These are phyloP conservation scores for Hemileccinum impolitum DNA, from an alignment of 768 basidiomycete species.

Conservation along the genomic window DNA sequence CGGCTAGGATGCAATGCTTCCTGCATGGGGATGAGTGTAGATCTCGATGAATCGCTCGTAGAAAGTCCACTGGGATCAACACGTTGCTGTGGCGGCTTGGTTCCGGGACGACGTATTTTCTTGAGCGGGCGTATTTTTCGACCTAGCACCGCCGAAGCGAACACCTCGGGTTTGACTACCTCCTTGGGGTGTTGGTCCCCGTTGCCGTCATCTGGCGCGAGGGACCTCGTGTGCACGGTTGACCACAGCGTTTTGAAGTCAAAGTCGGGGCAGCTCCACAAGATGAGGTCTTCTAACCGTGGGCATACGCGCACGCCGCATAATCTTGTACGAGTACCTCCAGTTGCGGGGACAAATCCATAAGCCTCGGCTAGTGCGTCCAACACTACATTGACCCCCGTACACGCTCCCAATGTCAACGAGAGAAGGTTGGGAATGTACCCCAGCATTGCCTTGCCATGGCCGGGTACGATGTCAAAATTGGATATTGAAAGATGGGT, in stretches of 20 bases:
- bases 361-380: slow-evolving; percentile 39
- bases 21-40: slow-evolving; percentile 36
- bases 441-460: slow-evolving; percentile 42
- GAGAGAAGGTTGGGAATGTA: slow-evolving; percentile 50
- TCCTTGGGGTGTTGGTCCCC: slow-evolving; percentile 14
- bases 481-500: slow-evolving; percentile 50
- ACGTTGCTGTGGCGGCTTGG: slow-evolving; percentile 9
- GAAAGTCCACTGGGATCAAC: slow-evolving; percentile 9
- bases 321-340: slow-evolving; percentile 12
- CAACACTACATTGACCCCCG: slow-evolving; percentile 40
- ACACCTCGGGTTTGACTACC: slow-evolving; percentile 14
- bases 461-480: slow-evolving; percentile 40
- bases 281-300: slow-evolving; percentile 45
- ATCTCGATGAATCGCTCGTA: slow-evolving; percentile 23
- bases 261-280: slow-evolving; percentile 51
- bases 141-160: slow-evolving; percentile 26
- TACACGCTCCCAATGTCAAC: slow-evolving; percentile 46
- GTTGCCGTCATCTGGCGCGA: slow-evolving; percentile 7
- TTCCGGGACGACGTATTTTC: slow-evolving; percentile 19
- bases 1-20: slow-evolving; percentile 32
- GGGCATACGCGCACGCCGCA: slow-evolving; percentile 49
- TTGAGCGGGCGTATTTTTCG: slow-evolving; percentile 38
- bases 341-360: slow-evolving; percentile 15
- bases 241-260: slow-evolving; percentile 34
- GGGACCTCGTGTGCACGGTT: slow-evolving; percentile 35